Evolutionary conservation across 495 filamentous ascomycete species (phyloP).

Genomic region (Talaromyces stipitatus): DNA sequence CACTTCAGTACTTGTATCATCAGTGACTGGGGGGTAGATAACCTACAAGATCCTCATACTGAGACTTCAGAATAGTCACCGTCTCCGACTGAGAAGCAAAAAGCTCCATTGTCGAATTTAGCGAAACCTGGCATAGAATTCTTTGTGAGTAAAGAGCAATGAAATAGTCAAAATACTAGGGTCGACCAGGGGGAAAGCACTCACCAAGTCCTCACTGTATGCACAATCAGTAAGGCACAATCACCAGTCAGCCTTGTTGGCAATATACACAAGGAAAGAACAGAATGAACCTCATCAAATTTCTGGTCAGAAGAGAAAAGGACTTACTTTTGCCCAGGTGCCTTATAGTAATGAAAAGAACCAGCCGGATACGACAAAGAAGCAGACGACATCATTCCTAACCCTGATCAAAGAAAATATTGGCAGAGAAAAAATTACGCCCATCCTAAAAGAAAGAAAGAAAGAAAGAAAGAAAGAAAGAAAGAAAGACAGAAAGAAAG

Average conservation of each 20-base stretch:
- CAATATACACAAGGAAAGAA: background rate
- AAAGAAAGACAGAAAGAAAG: no score
- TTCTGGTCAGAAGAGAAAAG: background rate
- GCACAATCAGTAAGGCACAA: background rate
- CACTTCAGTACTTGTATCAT: background rate
- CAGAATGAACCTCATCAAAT: background rate
- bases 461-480: no score
- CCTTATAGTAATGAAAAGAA: background rate
- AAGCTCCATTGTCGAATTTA: background rate
- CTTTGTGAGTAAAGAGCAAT: background rate
- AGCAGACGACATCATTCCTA: background rate
- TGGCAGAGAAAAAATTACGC: background rate
- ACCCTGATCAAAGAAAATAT: no score
- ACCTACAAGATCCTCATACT: slow-evolving; percentile 50
- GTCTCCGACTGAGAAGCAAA: slow-evolving; percentile 20
- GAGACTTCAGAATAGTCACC: slow-evolving; percentile 45
- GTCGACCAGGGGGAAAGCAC: background rate
- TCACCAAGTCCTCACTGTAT: background rate
- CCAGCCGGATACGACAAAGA: background rate
- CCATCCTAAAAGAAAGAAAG: background rate
- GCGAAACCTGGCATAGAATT: background rate
- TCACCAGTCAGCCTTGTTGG: background rate
- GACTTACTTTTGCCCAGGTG: background rate
- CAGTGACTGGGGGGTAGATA: background rate
- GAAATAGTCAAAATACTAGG: background rate